Conservation (phyloP, 208 protist genomes). For the Herpetomonas samuelpessoai region DNA sequence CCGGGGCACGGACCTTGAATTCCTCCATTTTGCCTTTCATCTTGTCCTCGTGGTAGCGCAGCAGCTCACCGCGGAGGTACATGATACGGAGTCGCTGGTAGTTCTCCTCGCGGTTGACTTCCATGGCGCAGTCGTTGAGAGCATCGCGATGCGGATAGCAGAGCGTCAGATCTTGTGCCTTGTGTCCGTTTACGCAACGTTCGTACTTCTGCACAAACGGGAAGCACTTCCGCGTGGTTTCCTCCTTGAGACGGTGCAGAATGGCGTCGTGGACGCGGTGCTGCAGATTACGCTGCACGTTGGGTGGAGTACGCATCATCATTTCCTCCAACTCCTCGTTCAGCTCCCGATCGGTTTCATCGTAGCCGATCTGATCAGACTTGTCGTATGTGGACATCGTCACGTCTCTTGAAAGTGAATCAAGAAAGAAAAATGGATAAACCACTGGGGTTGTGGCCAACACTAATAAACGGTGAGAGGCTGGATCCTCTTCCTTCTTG, state of each 20-base stretch:
- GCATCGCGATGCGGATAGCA: constrained; percentile 83
- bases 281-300: constrained; percentile 64
- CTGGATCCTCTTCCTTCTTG: too few species aligned
- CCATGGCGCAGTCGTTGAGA: constrained; percentile 80
- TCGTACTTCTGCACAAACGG: constrained; percentile 75
- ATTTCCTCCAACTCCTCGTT: constrained; percentile 79
- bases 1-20: constrained; percentile 68
- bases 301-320: constrained; percentile 55
- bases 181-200: constrained; percentile 62
- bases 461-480: too few species aligned
- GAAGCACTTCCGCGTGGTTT: constrained; percentile 78
- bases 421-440: too few species aligned
- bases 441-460: too few species aligned
- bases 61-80: constrained; percentile 82
- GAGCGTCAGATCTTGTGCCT: constrained; percentile 52
- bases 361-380: constrained; percentile 78
- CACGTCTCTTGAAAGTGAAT: too few species aligned
- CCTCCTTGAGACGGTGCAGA: constrained; percentile 84
- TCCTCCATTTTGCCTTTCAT: constrained; percentile 71
- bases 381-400: constrained; percentile 86
- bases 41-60: constrained; percentile 69
- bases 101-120: constrained; percentile 82
- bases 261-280: constrained; percentile 88
- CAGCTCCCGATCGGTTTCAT: constrained; percentile 64
- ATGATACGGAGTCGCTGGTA: constrained; percentile 81